Percentiles rank a stretch among this genome's conserved stretches.
Evolutionary conservation across 2,329 filamentous ascomycete species (phyloP).

Genomic region (Epichloe gansuensis): DNA sequence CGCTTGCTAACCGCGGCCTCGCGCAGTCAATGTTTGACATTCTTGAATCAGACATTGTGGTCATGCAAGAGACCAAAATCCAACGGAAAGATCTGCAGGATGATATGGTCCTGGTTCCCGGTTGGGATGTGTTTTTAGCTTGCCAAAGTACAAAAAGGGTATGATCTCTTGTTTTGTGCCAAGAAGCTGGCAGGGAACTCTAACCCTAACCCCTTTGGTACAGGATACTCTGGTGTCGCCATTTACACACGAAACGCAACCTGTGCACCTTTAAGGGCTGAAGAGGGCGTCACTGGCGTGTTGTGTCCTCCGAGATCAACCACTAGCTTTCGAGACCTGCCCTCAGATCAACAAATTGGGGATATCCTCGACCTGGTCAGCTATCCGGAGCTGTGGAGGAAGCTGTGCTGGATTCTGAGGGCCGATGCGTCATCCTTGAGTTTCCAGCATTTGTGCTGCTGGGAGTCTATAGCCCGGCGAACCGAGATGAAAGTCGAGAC

Average conservation of each 20-base stretch:
- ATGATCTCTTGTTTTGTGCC: constrained; percentile 8
- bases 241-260: constrained; percentile 85
- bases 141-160: constrained; percentile 92
- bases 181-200: not conserved
- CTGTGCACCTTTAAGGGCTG: constrained; percentile 77
- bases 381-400: constrained; percentile 55
- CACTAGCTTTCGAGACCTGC: constrained; percentile 61
- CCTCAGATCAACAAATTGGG: constrained; percentile 65
- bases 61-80: constrained; percentile 95
- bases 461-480: constrained; percentile 85
- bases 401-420: constrained; percentile 71
- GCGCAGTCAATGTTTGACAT: constrained; percentile 81
- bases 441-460: constrained; percentile 92
- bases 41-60: constrained; percentile 80
- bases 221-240: constrained; percentile 89
- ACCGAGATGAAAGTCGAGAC: constrained; percentile 70
- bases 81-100: constrained; percentile 83
- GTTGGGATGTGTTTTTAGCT: constrained; percentile 92
- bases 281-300: constrained; percentile 84
- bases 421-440: constrained; percentile 80
- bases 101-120: constrained; percentile 89
- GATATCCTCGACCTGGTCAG: constrained; percentile 70
- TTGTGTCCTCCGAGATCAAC: constrained; percentile 62
- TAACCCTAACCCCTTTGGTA: not conserved
- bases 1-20: not conserved